Base-by-base conservation (phyloP, 1,139 yeast genomes). In the Taphrina populina region DNA sequence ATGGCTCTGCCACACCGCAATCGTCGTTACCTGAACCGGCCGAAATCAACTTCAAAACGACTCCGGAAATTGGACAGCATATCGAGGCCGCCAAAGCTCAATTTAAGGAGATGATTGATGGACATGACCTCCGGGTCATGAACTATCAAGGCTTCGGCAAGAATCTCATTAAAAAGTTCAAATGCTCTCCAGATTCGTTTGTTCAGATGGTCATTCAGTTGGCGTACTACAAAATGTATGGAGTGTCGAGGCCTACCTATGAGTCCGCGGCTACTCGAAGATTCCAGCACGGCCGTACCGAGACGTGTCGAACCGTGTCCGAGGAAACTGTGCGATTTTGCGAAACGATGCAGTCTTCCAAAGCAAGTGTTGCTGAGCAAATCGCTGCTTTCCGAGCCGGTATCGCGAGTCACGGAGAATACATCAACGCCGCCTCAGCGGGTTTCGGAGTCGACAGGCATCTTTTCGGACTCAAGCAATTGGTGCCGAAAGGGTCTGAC, bases 401-500 rank as follows among this genome's bases (percentile, higher is more conserved):
- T 7, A 74, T 84, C 58, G 77, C 77, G 62, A 80, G 86, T 59
- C 98, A 92, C 67, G 84, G 84, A 59, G 73, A 74, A 58, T 88
- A 84, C 70, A 79, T 88, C 66, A 75, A 78, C 57, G 81, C 79
- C 61, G 96, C 97, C 1, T 81, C 92, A 37, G 84, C 81, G 60
- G 98, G 96, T 54, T 76, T 75, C 64, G 97, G 96, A 64, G 88
- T 87, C 59, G 98, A 92, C 70, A 86, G 98, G 70, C 98, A 92
- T 70, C 77, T 90, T 66, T 82, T 88, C 64, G 98, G 97, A 21
- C 76, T 92, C 65, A 84, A 84, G 73, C 83, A 84, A 70, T 79
- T 84, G 78, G 66, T 86, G 52, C 69, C 75, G 60, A 71, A 77
- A 6, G 82, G 81, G 43, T 86, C 83, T 68, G 69, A 70, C 33